Conservation (phyloP, 805 yeast genomes). For the Hanseniaspora mollemarum region DNA sequence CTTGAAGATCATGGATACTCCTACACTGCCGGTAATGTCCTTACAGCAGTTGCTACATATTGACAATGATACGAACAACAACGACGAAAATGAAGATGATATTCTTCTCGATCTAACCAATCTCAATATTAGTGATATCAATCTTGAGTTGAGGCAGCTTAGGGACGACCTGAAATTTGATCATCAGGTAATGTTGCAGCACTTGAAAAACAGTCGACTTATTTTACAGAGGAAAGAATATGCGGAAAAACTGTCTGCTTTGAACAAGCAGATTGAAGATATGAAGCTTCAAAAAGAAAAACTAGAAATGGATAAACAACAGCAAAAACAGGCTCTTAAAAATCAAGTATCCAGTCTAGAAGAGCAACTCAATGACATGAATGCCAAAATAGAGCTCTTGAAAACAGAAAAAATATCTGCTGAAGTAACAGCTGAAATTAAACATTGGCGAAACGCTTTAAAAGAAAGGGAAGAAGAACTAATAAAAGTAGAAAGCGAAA, state of each 20-base stretch:
- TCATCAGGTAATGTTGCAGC: conserved; percentile 9
- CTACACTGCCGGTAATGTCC: conserved; percentile 12
- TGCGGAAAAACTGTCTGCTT: not conserved
- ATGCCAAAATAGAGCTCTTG: not conserved
- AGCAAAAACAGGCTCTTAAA: not conserved
- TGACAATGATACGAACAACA: not conserved
- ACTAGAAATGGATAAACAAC: not conserved
- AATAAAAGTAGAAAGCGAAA: no score
- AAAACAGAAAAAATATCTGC: not conserved
- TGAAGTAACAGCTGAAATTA: not conserved
- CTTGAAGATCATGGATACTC: conserved; percentile 3
- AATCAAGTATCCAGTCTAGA: not conserved
- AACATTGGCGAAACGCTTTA: not conserved
- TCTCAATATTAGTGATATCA: conserved; percentile 7
- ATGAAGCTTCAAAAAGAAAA: conserved; percentile 2
- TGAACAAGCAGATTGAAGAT: conserved; percentile 4
- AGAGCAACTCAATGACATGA: not conserved
- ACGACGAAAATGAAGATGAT: not conserved
- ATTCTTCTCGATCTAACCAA: conserved; percentile 3
- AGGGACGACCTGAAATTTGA: conserved; percentile 10
- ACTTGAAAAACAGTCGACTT: conserved; percentile 5
- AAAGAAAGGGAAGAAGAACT: not conserved
- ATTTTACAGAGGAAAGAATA: conserved; percentile 2
- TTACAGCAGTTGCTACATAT: conserved; percentile 5
- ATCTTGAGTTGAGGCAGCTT: conserved; percentile 1